Evolutionary conservation across 2,329 filamentous ascomycete genomes (phyloP), one percentile per base, ranked within the genome.

Genomic region (Phyllosticta citribraziliensis): DNA sequence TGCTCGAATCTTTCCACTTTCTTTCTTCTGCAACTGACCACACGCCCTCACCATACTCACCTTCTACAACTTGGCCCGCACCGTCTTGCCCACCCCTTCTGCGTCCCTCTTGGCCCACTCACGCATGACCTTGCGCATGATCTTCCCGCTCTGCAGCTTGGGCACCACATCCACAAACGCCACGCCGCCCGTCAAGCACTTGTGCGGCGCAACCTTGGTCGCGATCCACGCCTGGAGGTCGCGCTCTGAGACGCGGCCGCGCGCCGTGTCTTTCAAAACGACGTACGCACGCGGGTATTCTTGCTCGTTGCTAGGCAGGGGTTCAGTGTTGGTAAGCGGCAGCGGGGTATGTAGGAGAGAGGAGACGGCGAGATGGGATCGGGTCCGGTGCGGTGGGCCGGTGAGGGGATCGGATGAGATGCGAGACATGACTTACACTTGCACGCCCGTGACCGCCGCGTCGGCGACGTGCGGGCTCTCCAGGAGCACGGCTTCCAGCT

Each of bases 141-240:
- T 87, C 74, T 88, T 88, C 33, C 60, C 60, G 35, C 60, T 62
- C 24, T 62, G 56, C 52, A 58, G 52, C 52, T 88, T 91, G 22
- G 88, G 87, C 33, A 91, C 84, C 17, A 76, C 76, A 47, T 87
- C 80, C 4, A 88, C 76, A 68, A 91, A 89, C 9, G 80, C 74
- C n/a, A 91, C 81, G 1, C 88, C 88, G 0, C 88, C 88, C 6
- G 83, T 84, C 63, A 91, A 78, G 69, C 83, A 81, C 74, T 91
- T 91, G 69, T 86, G 83, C 63, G 74, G 78, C 0, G 84, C 81
- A 4, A 91, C 87, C 60, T 82, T 82, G 56, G 79, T 79, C 22
- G 82, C 81, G 67, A 91, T 78, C 81, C 86, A 92, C 17, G 75
- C 71, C 33, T 81, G 78, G 55, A 90, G 81, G 20, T 83, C 79